Percentiles rank a stretch among this genome's conserved stretches.
phyloP scores from a whole-genome alignment of 1,284 basidiomycete species.

The Austroboletus olivaceoglutinosus region DNA sequence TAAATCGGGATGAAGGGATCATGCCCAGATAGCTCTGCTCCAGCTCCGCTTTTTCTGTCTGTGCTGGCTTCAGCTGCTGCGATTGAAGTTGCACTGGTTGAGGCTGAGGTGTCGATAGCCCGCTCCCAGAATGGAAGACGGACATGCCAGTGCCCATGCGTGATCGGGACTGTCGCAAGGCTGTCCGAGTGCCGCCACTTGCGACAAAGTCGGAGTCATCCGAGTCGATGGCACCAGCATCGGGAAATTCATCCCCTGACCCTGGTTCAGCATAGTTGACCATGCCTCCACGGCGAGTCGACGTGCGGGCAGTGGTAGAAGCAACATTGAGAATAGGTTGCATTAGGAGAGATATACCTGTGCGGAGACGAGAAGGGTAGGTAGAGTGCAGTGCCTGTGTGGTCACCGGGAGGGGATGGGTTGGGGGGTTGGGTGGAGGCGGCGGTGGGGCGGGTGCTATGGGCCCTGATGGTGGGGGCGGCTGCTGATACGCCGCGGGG shows the following conservation, averaged over 20 bases:
- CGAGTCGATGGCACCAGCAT: conserved; percentile 73
- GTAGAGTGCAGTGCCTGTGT: conserved; percentile 80
- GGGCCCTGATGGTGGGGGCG: conserved; percentile 16
- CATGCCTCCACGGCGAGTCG: conserved; percentile 59
- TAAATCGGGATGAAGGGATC: conserved; percentile 79
- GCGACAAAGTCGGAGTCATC: conserved; percentile 69
- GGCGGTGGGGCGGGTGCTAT: conserved; percentile 21
- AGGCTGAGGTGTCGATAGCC: conserved; percentile 34
- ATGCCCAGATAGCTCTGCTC: conserved; percentile 89
- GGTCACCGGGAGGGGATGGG: conserved; percentile 53
- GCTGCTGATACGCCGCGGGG: conserved; percentile 33
- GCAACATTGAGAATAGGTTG: conserved; percentile 72
- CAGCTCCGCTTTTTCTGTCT: conserved; percentile 53
- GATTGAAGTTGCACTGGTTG: conserved; percentile 24
- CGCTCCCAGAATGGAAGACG: conserved; percentile 35
- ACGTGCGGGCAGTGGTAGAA: conserved; percentile 41
- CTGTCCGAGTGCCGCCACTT: conserved; percentile 48
- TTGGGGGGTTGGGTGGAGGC: conserved; percentile 44
- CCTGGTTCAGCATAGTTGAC: conserved; percentile 89
- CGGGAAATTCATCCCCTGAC: conserved; percentile 77
- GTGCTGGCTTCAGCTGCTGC: conserved; percentile 28
- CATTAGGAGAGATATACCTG: conserved; percentile 85
- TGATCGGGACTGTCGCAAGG: conserved; percentile 40
- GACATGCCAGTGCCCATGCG: conserved; percentile 39
- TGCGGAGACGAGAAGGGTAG: conserved; percentile 90